Base-by-base conservation (phyloP, 2,329 filamentous ascomycete genomes). In the Delphinella strobiligena region DNA sequence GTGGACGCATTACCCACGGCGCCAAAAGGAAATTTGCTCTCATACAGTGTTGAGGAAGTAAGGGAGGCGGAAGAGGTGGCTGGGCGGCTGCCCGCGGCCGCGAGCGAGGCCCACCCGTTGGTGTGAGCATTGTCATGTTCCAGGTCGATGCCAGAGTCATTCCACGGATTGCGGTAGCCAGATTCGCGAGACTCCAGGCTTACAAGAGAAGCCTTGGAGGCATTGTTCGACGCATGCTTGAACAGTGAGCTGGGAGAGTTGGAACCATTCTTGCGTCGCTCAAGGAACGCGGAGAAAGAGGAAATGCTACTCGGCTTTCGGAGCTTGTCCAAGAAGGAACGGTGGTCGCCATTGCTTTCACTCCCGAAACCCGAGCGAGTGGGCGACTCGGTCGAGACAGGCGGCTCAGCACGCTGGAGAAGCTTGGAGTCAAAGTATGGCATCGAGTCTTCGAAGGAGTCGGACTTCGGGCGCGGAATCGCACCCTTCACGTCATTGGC, bases 401-500 rank as follows among this genome's bases (percentile, higher is more conserved):
- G 75, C 4, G 82, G 75, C 27, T 89, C 87, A 3, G 89, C 88
- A 53, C 93, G 87, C 61, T 96, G 91, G 39, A 98, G 74, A 34
- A 98, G 74, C 66, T 95, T 96, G 2, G 89, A 95, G 58, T 95
- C 85, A 55, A 98, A 98, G 66, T 88, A 96, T 42, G 88, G 89
- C 38, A 96, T 72, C 5, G 89, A 93, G 52, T 98, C 89, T 59
- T 98, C 91, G 49, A 98, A 98, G 0, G 91, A 95, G 60, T 98
- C 91, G 1, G 91, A 96, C 67, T 96, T 95, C 47, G 91, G 91
- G n/a, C 91, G 82, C 15, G 89, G 87, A 48, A 96, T 91, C n/a
- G 86, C 80, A 38, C 91, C 91, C 61, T 93, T 93, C 54, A 96
- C 79, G 31, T 87, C 80, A 42, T 75, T 83, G 8, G 80, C 75